These are phyloP conservation scores for Puccinia coronata DNA, from an alignment of 1,284 basidiomycete species.

Conservation along the genomic window DNA sequence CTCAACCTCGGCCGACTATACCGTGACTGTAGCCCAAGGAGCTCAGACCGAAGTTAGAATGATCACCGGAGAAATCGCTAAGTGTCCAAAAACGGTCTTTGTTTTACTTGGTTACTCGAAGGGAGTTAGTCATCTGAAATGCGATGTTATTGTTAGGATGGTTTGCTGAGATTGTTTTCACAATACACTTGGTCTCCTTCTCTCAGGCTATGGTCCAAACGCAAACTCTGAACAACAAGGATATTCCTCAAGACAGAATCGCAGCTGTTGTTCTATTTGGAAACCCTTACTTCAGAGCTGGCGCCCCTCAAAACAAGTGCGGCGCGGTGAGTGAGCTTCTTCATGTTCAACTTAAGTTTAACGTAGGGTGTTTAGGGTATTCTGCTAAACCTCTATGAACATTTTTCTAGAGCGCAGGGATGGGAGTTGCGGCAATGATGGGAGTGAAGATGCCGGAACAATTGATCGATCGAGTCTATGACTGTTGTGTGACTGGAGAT, in stretches of 20 bases:
- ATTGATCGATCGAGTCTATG: background rate
- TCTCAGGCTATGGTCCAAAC: conserved; percentile 42
- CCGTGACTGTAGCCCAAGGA: conserved; percentile 14
- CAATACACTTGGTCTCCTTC: background rate
- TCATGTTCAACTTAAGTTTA: too few relatives aligned
- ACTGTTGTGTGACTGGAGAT: conserved; percentile 33
- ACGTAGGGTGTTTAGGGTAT: background rate
- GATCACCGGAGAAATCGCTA: background rate
- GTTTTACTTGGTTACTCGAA: conserved; percentile 48
- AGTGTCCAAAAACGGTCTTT: conserved; percentile 35
- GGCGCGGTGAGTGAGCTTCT: conserved; percentile 31
- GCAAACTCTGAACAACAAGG: conserved; percentile 4
- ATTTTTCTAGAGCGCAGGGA: background rate
- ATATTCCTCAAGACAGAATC: background rate
- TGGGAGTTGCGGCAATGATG: conserved; percentile 18
- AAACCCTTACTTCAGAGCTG: conserved; percentile 37
- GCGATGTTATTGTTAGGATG: too few relatives aligned
- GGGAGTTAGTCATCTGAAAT: conserved; percentile 2
- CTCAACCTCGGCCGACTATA: conserved; percentile 25
- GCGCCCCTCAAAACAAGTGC: conserved; percentile 25
- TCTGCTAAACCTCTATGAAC: background rate
- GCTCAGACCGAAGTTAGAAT: background rate
- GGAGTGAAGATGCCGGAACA: background rate
- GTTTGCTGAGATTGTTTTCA: background rate
- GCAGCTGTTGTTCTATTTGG: conserved; percentile 24